These are phyloP conservation scores for Emydomyces testavorans DNA, from an alignment of 2,329 filamentous ascomycete species.

Conservation along the genomic window DNA sequence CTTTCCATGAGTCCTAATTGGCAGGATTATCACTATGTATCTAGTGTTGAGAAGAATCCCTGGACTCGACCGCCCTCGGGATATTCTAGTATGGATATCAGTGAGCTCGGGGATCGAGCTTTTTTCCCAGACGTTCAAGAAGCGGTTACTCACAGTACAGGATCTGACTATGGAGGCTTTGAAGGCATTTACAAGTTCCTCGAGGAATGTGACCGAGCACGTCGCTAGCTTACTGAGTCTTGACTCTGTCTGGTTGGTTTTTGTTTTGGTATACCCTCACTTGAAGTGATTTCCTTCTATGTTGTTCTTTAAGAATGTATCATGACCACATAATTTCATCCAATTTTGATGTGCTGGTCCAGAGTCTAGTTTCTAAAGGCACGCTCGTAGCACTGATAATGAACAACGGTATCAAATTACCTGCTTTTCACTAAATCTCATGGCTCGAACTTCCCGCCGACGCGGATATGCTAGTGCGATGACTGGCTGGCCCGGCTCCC, in stretches of 20 bases:
- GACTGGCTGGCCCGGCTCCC: too few relatives aligned
- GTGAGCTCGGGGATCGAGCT: slow-evolving; percentile 36
- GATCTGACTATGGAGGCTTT: slow-evolving; percentile 49
- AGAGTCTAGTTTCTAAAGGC: too few relatives aligned
- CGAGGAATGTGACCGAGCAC: slow-evolving; percentile 48
- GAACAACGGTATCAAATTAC: too few relatives aligned
- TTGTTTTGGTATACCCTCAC: slow-evolving; percentile 7
- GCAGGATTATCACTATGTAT: slow-evolving; percentile 32
- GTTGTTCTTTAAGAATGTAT: too few relatives aligned
- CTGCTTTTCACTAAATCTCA: too few relatives aligned
- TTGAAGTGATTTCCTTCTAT: slow-evolving; percentile 6
- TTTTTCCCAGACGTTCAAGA: slow-evolving; percentile 34
- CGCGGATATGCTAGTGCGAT: too few relatives aligned
- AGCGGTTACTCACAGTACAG: slow-evolving; percentile 22
- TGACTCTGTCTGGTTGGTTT: too few relatives aligned
- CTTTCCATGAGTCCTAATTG: slow-evolving; percentile 12
- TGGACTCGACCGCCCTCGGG: slow-evolving; percentile 45
- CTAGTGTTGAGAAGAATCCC: slow-evolving; percentile 40
- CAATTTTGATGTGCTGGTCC: too few relatives aligned
- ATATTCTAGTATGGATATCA: slow-evolving; percentile 48
- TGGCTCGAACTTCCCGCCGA: too few relatives aligned
- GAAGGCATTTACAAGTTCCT: slow-evolving; percentile 57
- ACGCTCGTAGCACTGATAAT: too few relatives aligned
- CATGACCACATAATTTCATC: too few relatives aligned
- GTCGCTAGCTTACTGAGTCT: slow-evolving; percentile 19